A percentile compares a stretch with the other conserved stretches of the same genome.
Conservation (phyloP, 2,329 filamentous ascomycete species). For the Colletotrichum graminicola region DNA sequence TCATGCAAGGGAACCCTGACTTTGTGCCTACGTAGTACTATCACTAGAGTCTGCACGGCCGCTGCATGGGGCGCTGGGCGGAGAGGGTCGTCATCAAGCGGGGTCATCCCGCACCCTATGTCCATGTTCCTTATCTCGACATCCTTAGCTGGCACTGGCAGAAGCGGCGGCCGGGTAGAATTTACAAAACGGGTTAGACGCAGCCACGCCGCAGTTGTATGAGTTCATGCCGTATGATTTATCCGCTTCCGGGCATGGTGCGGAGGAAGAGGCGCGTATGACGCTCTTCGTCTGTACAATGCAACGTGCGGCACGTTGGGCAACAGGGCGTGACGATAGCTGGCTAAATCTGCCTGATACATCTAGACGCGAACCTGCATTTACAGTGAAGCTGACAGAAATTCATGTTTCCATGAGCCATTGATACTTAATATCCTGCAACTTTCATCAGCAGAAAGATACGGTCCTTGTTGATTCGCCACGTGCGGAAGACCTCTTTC, state of each 20-base stretch:
- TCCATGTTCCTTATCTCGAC: slow-evolving; percentile 30
- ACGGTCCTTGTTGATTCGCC: background rate
- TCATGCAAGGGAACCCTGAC: slow-evolving; percentile 29
- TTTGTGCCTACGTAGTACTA: background rate
- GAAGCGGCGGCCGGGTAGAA: slow-evolving; percentile 24
- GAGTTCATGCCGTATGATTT: slow-evolving; percentile 29
- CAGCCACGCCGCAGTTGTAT: background rate
- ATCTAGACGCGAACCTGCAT: background rate
- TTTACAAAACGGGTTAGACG: slow-evolving; percentile 32
- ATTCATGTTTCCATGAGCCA: background rate
- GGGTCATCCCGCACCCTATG: slow-evolving; percentile 30
- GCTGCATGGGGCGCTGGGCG: background rate
- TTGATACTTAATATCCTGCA: background rate
- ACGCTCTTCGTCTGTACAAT: background rate
- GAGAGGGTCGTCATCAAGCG: slow-evolving; percentile 37
- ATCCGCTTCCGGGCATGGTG: slow-evolving; percentile 26
- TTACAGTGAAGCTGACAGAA: slow-evolving; percentile 13
- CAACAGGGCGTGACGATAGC: background rate
- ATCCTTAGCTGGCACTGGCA: slow-evolving; percentile 3
- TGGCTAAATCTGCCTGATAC: slow-evolving; percentile 14
- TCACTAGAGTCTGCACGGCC: background rate
- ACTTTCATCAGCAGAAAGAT: background rate
- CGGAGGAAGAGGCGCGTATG: background rate
- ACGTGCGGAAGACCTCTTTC: background rate
- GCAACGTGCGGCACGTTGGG: background rate